Conservation (phyloP, 768 basidiomycete genomes). For the Pisolithus orientalis region DNA sequence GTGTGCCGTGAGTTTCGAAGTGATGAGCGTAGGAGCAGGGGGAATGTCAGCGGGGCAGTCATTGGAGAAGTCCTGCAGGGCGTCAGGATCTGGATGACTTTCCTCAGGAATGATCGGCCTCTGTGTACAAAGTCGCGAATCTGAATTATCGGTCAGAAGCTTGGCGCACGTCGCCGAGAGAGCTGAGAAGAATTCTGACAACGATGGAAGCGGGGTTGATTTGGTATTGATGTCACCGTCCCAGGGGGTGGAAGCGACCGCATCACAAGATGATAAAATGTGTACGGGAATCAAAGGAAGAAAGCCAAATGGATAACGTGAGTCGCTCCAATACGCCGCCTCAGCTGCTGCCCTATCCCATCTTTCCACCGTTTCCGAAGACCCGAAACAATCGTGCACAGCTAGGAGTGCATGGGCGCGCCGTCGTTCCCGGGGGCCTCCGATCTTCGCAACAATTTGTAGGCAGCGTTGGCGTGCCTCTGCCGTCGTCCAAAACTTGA, state of each 20-base stretch:
- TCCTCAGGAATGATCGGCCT: neutral
- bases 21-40: slow-evolving; percentile 49
- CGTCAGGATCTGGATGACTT: neutral
- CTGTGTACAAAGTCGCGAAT: neutral
- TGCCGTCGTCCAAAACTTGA: slow-evolving; percentile 75
- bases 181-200: slow-evolving; percentile 36
- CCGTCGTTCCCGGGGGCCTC: slow-evolving; percentile 59
- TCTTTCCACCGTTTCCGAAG: neutral
- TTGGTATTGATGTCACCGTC: neutral
- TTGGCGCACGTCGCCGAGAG: slow-evolving; percentile 48
- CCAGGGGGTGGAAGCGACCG: neutral
- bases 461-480: slow-evolving; percentile 71
- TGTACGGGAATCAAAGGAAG: slow-evolving; percentile 55
- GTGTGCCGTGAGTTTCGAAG: slow-evolving; percentile 60
- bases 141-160: slow-evolving; percentile 45
- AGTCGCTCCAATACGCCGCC: slow-evolving; percentile 53
- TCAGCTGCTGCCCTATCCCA: slow-evolving; percentile 16
- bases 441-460: slow-evolving; percentile 77
- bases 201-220: neutral
- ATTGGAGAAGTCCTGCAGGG: neutral
- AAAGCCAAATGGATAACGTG: slow-evolving; percentile 49
- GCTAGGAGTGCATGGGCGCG: slow-evolving; percentile 59
- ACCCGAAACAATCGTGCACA: neutral
- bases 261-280: slow-evolving; percentile 35
- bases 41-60: slow-evolving; percentile 34